Base-by-base conservation (phyloP, 306 rosid genomes). In the Aeschynomene evenia region DNA sequence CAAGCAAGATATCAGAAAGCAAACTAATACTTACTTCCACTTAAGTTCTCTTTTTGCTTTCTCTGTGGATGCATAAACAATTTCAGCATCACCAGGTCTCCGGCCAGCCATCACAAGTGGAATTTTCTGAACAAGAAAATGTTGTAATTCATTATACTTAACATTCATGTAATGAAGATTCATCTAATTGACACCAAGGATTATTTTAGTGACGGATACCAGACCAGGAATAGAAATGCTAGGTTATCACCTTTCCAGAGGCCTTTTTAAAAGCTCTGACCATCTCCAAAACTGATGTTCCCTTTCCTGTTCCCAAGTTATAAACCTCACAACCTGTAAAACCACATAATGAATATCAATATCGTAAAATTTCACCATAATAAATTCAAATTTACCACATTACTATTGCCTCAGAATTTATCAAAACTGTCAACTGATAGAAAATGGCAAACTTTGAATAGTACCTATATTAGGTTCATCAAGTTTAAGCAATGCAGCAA, bases 241-340 rank as follows among this genome's bases (percentile, higher is more conserved):
- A 60, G 48, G 61, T 23, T 51, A 28, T 40, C 71, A 95, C 99
- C 97, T 87, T 91, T 79, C 87, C 95, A 31, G 96, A 84, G 72
- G 97, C 97, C 81, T 87, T 76, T 73, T 91, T 97, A 86, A 95
- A 95, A 74, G 99, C 93, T 13, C 72, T 57, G 50, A 95, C 97
- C 90, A 95, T 95, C 87, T 95, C 96, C 85, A 89, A 76, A 62
- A 95, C 97, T 5, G 99, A 95, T 48, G 97, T 91, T 77, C 99
- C 99, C 73, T 85, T 91, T 63, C 99, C 99, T 2, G 99, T 95
- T 57, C 99, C 99, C 85, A 95, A 71, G 81, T 95, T 95, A 84
- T 83, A 95, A 51, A 95, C 97, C 79, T 89, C 97, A 53, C 99
- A 95, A 63, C 96, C 97, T 95, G 83, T 63, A 52, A 43, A 66